Evolutionary conservation across 768 basidiomycete species (phyloP).

Genomic region (Kwoniella pini): DNA sequence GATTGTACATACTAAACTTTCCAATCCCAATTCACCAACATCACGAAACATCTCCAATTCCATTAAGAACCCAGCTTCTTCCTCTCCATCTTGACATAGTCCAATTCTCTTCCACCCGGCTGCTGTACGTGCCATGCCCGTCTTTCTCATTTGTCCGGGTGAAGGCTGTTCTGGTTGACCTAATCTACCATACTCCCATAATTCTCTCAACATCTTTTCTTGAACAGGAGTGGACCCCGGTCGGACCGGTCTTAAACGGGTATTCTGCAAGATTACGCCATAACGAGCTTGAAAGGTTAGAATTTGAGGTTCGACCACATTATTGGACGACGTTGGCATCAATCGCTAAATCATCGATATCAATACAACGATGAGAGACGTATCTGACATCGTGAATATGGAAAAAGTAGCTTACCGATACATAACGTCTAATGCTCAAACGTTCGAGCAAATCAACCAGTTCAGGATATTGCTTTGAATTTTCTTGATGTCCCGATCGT

Average conservation of each 20-base stretch:
- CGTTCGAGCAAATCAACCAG: constrained; percentile 34
- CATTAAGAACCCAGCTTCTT: constrained; percentile 4
- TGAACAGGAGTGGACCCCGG: constrained; percentile 30
- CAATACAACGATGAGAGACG: background rate
- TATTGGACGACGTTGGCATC: constrained; percentile 37
- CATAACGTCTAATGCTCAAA: constrained; percentile 31
- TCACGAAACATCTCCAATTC: constrained; percentile 43
- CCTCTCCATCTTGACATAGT: constrained; percentile 21
- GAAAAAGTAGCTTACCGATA: constrained; percentile 26
- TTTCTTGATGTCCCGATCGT: constrained; percentile 31
- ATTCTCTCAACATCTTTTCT: constrained; percentile 41
- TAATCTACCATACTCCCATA: constrained; percentile 33
- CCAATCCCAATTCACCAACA: constrained; percentile 43
- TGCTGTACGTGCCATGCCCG: constrained; percentile 18
- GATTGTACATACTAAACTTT: constrained; percentile 37
- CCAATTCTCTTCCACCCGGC: constrained; percentile 41
- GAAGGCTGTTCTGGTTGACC: background rate
- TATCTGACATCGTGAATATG: background rate
- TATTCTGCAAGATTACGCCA: constrained; percentile 32
- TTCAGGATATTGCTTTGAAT: constrained; percentile 24
- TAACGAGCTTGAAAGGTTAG: constrained; percentile 47
- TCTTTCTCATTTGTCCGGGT: background rate
- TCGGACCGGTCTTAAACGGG: constrained; percentile 27
- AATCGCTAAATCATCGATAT: constrained; percentile 29
- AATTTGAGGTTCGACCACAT: constrained; percentile 44